phyloP scores from a whole-genome alignment of 371 early-diverging fungal species.

The Mucor irregularis region DNA sequence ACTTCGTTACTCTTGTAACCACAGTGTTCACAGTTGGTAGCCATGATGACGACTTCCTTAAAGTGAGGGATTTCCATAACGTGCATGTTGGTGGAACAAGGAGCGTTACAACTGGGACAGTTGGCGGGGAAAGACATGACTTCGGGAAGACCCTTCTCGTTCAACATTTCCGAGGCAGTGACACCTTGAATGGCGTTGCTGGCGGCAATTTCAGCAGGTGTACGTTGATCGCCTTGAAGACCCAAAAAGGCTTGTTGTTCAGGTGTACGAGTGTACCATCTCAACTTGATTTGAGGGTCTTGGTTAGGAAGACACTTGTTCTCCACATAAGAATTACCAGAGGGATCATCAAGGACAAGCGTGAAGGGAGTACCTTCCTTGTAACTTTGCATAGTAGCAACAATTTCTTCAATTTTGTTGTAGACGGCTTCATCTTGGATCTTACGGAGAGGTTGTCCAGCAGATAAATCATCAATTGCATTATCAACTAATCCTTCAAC shows the following conservation, averaged over 20 bases:
- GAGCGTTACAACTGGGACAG: slow-evolving; percentile 84
- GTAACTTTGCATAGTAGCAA: slow-evolving; percentile 65
- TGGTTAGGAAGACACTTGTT: slow-evolving; percentile 64
- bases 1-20: slow-evolving; percentile 96
- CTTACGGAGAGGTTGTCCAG: slow-evolving; percentile 80
- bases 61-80: slow-evolving; percentile 92
- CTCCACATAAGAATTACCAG: slow-evolving; percentile 93
- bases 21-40: slow-evolving; percentile 89
- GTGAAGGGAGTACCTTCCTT: slow-evolving; percentile 67
- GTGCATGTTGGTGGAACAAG: slow-evolving; percentile 91
- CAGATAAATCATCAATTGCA: slow-evolving; percentile 79
- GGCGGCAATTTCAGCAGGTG: slow-evolving; percentile 32
- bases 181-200: slow-evolving; percentile 26
- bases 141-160: slow-evolving; percentile 61
- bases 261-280: slow-evolving; percentile 69
- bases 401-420: slow-evolving; percentile 72
- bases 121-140: slow-evolving; percentile 82
- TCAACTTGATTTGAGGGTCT: slow-evolving; percentile 77
- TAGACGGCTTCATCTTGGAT: slow-evolving; percentile 63
- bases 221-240: slow-evolving; percentile 56
- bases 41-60: slow-evolving; percentile 95
- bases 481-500: slow-evolving; percentile 84
- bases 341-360: slow-evolving; percentile 83
- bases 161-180: slow-evolving; percentile 27
- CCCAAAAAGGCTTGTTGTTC: slow-evolving; percentile 84